Conservation (phyloP, 2,329 filamentous ascomycete genomes). For the Ilyonectria robusta region DNA sequence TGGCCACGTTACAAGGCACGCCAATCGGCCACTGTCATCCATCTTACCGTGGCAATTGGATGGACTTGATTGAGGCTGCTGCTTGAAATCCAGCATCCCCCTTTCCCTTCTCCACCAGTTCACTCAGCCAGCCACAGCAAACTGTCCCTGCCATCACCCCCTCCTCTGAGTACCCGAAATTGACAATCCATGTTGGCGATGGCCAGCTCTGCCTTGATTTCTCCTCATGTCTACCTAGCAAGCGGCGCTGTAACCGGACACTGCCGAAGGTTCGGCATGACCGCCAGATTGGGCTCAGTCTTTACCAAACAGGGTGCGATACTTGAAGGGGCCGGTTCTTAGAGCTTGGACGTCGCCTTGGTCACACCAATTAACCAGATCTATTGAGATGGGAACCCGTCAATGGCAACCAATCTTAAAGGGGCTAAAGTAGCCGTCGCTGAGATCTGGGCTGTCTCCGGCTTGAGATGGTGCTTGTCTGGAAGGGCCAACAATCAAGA, state of each 20-base stretch:
- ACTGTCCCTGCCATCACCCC: too few species aligned
- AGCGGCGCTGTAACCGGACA: neutral
- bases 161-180: neutral
- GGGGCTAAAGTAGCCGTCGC: slow-evolving; percentile 4
- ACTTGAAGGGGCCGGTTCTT: neutral
- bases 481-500: slow-evolving; percentile 10
- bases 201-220: neutral
- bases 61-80: neutral
- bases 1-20: slow-evolving; percentile 4
- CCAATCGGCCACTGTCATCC: slow-evolving; percentile 3
- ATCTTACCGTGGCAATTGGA: neutral
- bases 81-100: neutral
- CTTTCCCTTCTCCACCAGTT: slow-evolving; percentile 11
- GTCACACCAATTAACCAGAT: slow-evolving; percentile 4
- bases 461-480: slow-evolving; percentile 1
- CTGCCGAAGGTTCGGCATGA: neutral
- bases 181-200: neutral
- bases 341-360: slow-evolving; percentile 3
- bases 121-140: neutral
- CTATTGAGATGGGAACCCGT: neutral
- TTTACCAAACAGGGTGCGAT: neutral
- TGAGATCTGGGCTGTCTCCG: neutral
- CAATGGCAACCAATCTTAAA: neutral
- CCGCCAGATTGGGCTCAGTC: slow-evolving; percentile 1
- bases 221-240: neutral